These are phyloP conservation scores for Kodamaea sp. DNA, from an alignment of 1,139 yeast species.

Conservation along the genomic window DNA sequence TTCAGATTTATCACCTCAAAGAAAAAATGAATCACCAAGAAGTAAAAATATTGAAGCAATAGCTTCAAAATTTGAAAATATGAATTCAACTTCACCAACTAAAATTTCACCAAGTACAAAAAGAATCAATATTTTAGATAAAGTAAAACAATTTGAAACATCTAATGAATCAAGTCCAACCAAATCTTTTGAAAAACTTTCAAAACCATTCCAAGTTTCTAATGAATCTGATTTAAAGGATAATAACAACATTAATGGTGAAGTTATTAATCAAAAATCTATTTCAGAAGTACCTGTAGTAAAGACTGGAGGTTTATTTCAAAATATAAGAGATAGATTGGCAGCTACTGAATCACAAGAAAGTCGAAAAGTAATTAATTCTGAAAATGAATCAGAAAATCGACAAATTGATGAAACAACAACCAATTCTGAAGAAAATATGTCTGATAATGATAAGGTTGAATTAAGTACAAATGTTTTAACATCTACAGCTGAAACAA, in stretches of 20 bases:
- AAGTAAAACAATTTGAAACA: conserved; percentile 38
- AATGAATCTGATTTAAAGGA: conserved; percentile 1
- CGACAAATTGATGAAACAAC: neutral
- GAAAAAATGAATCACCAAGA: conserved; percentile 10
- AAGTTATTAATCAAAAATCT: neutral
- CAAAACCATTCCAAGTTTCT: conserved; percentile 18
- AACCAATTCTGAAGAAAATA: conserved; percentile 12
- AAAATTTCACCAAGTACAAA: conserved; percentile 12
- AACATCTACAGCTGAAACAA: conserved; percentile 30
- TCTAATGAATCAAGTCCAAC: conserved; percentile 13
- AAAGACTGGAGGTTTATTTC: conserved; percentile 28
- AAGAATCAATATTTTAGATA: conserved; percentile 31
- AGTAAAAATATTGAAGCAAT: conserved; percentile 16
- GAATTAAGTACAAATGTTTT: conserved; percentile 15
- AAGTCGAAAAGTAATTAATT: neutral
- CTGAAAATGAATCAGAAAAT: neutral
- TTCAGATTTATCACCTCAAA: conserved; percentile 1
- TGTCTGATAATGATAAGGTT: conserved; percentile 19
- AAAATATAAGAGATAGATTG: conserved; percentile 32
- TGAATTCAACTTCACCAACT: neutral
- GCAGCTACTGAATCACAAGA: conserved; percentile 12
- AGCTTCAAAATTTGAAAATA: conserved; percentile 18
- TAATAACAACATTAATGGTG: conserved; percentile 10
- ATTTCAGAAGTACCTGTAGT: conserved; percentile 12
- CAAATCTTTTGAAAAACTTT: conserved; percentile 9